Evolutionary conservation across 495 filamentous ascomycete species (phyloP), one percentile per base, ranked within the genome.

Genomic region (Penicillium odoratum): DNA sequence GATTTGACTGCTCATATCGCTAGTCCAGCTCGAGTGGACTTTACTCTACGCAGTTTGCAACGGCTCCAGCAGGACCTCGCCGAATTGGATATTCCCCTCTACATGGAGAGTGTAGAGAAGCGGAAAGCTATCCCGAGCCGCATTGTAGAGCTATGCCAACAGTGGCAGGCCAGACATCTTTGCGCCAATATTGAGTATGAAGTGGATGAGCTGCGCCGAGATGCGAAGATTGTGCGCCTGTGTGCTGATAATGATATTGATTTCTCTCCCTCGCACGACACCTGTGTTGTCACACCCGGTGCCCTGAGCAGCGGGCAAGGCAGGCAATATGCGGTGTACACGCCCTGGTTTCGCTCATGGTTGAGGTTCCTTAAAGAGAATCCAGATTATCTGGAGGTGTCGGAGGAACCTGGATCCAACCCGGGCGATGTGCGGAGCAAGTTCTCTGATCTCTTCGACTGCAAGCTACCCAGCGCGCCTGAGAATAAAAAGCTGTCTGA

Each of bases 1-100:
- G 93, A 97, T 69, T 85, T 88, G 56, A 86, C 91, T 59, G 93
- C 93, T 3, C 93, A 97, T 71, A 65, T 88, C 36, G 86, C 83
- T 0, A 82, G 88, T 48, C 81, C 91, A 0, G 81, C 84, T 4
- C 78, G 90, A 28, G 88, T 95, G 13, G 92, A 96, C 65, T 92
- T 96, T 54, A 88, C 86, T 45, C 69, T 96, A 7, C 78, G 91
- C 18, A 87, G 84, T 0, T 58, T 97, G 61, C 74, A 74, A 21
- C 76, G 84, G 8, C 62, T 96, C 65, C 85, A 86, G 63, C 60
- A 73, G 33, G 89, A 92, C 63, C 65, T 97, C 34, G 82, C 70
- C 1, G 78, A 82, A 55, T 68, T 94, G 49, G 83, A 91, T 64
- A 94, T 97, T 29, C 93, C 93, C 4, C 72, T 97, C 1, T 84